A percentile compares a stretch with the other conserved stretches of the same genome.
Evolutionary conservation across 2,329 filamentous ascomycete species (phyloP).

Genomic region (Hymenoscyphus fructigenus): DNA sequence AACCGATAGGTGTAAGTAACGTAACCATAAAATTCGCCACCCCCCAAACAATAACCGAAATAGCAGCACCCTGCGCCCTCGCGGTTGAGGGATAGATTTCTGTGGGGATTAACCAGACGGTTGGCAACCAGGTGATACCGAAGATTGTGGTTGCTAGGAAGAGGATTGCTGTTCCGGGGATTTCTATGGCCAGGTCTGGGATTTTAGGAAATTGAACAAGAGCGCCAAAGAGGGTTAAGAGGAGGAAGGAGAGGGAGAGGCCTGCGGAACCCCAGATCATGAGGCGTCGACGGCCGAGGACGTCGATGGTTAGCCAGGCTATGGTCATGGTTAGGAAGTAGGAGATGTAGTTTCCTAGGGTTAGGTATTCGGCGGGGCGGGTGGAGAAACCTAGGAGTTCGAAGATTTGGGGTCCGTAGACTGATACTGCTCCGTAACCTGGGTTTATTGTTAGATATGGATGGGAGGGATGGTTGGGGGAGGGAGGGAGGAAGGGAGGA

Average conservation of each 20-base stretch:
- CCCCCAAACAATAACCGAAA: slow-evolving; percentile 65
- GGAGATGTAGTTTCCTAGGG: slow-evolving; percentile 59
- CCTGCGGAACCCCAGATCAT: slow-evolving; percentile 52
- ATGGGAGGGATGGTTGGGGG: neutral
- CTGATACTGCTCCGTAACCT: slow-evolving; percentile 56
- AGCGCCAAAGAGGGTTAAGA: slow-evolving; percentile 52
- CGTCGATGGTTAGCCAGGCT: slow-evolving; percentile 59
- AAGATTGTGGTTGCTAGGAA: slow-evolving; percentile 60
- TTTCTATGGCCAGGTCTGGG: slow-evolving; percentile 44
- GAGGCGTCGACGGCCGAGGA: slow-evolving; percentile 52
- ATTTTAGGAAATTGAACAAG: slow-evolving; percentile 44
- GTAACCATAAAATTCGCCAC: slow-evolving; percentile 43
- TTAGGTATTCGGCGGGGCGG: slow-evolving; percentile 53
- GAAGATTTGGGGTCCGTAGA: slow-evolving; percentile 65
- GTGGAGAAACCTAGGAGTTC: slow-evolving; percentile 57
- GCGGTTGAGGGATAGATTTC: slow-evolving; percentile 64
- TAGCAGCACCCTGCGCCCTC: slow-evolving; percentile 64
- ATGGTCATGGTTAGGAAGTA: slow-evolving; percentile 62
- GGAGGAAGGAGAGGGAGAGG: slow-evolving; percentile 49
- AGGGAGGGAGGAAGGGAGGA: neutral
- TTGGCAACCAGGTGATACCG: slow-evolving; percentile 59
- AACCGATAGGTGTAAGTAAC: slow-evolving; percentile 63
- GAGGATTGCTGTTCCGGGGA: slow-evolving; percentile 51
- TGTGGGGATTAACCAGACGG: slow-evolving; percentile 54
- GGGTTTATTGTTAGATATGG: neutral